Evolutionary conservation across 129 eudicot species (phyloP).

Genomic region (Tanacetum coccineum): DNA sequence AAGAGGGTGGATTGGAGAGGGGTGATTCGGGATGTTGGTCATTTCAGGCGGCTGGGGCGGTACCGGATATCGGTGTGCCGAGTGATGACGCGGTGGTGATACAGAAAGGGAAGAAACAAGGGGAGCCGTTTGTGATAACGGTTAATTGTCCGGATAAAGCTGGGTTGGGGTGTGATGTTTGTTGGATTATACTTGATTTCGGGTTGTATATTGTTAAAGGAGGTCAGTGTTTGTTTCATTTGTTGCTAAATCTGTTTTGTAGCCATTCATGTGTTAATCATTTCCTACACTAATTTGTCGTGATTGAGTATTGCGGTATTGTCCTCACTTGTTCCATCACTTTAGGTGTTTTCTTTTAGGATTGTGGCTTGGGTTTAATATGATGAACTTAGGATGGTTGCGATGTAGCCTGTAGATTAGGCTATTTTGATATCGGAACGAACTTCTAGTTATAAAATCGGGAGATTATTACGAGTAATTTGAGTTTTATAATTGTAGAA

Average conservation of each 20-base stretch:
- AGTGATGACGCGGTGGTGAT: slow-evolving; percentile 66
- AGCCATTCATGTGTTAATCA: background rate
- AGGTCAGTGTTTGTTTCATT: no score
- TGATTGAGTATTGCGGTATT: no score
- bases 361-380: no score
- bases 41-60: slow-evolving; percentile 35
- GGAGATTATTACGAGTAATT: background rate
- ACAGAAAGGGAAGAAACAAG: slow-evolving; percentile 69
- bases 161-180: slow-evolving; percentile 11
- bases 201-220: no score
- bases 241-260: no score
- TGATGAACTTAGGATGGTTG: no score
- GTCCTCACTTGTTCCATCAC: no score
- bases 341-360: background rate
- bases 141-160: slow-evolving; percentile 60
- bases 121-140: slow-evolving; percentile 68
- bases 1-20: slow-evolving; percentile 10
- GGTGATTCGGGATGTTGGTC: slow-evolving; percentile 35
- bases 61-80: slow-evolving; percentile 38
- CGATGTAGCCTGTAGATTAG: background rate
- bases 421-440: background rate
- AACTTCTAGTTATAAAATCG: background rate
- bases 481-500: no score
- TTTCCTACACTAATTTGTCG: no score
- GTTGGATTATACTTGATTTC: slow-evolving; percentile 4